phyloP scores from a whole-genome alignment of 176 grass and related monocot species.

The Zoysia japonica region DNA sequence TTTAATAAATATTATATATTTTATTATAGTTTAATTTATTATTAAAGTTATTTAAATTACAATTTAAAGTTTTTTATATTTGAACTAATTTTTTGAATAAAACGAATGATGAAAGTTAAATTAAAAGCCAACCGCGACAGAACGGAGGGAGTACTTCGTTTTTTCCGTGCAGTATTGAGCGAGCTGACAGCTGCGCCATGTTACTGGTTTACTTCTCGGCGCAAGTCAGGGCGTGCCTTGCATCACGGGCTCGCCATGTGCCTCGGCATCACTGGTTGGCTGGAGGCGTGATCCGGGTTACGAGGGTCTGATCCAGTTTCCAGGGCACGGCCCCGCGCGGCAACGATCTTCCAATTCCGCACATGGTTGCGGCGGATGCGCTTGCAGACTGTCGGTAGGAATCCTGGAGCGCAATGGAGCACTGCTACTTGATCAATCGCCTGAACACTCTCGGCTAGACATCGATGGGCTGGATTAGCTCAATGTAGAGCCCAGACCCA shows the following conservation, averaged over 20 bases:
- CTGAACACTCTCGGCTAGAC: no score
- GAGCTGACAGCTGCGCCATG: neutral
- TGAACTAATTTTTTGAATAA: no score
- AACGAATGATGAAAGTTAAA: no score
- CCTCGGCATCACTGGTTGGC: neutral
- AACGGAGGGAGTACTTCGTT: neutral
- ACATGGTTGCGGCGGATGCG: neutral
- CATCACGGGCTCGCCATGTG: slow-evolving; percentile 16
- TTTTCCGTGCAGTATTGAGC: neutral
- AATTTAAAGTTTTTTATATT: no score
- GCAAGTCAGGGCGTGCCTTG: neutral
- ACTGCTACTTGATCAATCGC: neutral
- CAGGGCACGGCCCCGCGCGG: neutral
- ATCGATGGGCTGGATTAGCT: neutral
- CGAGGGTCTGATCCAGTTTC: neutral
- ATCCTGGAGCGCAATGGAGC: neutral
- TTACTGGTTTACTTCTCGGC: neutral
- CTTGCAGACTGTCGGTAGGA: neutral
- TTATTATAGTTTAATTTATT: no score
- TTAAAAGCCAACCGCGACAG: no score
- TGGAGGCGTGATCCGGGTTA: neutral
- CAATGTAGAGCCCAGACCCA: neutral
- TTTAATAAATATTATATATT: no score
- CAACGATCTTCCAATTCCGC: neutral
- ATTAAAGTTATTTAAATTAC: no score